Base-by-base conservation (phyloP, 2,329 filamentous ascomycete species). In the Mycosphaerella sp. region DNA sequence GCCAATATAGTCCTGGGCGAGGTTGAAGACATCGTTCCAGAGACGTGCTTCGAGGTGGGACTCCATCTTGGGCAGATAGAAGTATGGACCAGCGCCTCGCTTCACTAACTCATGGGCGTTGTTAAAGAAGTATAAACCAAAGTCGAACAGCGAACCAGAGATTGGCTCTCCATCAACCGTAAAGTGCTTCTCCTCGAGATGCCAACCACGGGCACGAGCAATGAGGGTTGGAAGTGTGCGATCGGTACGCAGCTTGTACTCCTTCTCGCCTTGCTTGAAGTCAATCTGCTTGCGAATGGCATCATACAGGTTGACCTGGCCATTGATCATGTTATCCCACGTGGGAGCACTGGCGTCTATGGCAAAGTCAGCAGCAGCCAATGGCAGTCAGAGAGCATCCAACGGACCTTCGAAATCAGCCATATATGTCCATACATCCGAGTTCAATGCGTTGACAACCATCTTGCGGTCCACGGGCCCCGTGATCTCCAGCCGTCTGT, bases 301-400 rank as follows among this genome's bases (percentile, higher is more conserved):
- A 66, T 97, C 93, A 76, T 96, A 94, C 52, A 98, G 81, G 77
- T 97, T 98, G 61, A 96, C 84, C 74, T 98, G 93, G 58, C 93
- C 93, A 63, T 93, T 95, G 76, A 97, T 85, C 90, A 97, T 97
- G 77, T 97, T 97, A 61, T 95, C 89, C 93, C 93, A 98, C 39
- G 93, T 96, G 18, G 93, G 93, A 18, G 93, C 90, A 66, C 80
- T 93, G 6, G 93, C 95, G 71, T 97, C 90, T 95, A 64, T 8
- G 28, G 16, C 8, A 10, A 37, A 32, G 25, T 53, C 40, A 61
- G 52, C 25, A 21, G 25, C 25, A 25, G 14, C 4, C 4, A 16
- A 10, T 42, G 42, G 14, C 28, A 13, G 6, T 39, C 7, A 30
- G 10, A 4, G 41, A 70, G 30, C 1, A 34, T 34, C 5, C 79